Evolutionary conservation across 345 rosid species (phyloP).

Genomic region (Melastoma malabathricum): DNA sequence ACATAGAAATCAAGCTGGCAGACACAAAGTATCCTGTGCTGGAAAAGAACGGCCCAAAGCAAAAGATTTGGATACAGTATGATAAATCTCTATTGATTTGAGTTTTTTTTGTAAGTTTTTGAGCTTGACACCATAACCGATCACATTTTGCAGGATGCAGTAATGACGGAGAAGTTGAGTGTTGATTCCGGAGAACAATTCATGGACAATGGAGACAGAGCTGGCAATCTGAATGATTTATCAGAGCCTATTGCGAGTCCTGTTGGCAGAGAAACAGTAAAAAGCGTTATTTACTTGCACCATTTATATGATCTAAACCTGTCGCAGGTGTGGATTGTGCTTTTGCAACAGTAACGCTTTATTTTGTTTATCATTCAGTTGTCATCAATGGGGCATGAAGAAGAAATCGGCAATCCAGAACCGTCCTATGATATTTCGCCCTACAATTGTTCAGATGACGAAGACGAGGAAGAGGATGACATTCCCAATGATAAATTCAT

Average conservation of each 20-base stretch:
- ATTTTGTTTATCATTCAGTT: too few species aligned
- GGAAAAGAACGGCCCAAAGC: slow-evolving; percentile 34
- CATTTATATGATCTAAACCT: too few species aligned
- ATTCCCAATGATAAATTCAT: slow-evolving; percentile 34
- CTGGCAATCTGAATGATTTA: too few species aligned
- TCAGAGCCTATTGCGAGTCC: too few species aligned
- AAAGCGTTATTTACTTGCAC: too few species aligned
- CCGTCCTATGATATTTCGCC: slow-evolving; percentile 82
- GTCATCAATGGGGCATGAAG: too few species aligned
- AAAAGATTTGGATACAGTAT: slow-evolving; percentile 31
- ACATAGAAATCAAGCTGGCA: slow-evolving; percentile 41
- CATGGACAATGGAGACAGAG: too few species aligned
- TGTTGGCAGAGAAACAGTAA: too few species aligned
- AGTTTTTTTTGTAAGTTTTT: background rate
- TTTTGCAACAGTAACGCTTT: too few species aligned
- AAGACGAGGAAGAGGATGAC: slow-evolving; percentile 60
- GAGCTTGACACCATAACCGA: slow-evolving; percentile 1
- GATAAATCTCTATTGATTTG: slow-evolving; percentile 4
- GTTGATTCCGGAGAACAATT: too few species aligned
- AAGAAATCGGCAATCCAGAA: slow-evolving; percentile 17
- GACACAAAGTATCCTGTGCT: slow-evolving; percentile 25
- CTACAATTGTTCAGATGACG: slow-evolving; percentile 79
- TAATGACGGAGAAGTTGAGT: slow-evolving; percentile 13
- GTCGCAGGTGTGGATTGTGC: too few species aligned
- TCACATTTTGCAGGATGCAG: slow-evolving; percentile 26